Conservation (phyloP, 164 flowering plant genomes). For the Kingdonia uniflora region DNA sequence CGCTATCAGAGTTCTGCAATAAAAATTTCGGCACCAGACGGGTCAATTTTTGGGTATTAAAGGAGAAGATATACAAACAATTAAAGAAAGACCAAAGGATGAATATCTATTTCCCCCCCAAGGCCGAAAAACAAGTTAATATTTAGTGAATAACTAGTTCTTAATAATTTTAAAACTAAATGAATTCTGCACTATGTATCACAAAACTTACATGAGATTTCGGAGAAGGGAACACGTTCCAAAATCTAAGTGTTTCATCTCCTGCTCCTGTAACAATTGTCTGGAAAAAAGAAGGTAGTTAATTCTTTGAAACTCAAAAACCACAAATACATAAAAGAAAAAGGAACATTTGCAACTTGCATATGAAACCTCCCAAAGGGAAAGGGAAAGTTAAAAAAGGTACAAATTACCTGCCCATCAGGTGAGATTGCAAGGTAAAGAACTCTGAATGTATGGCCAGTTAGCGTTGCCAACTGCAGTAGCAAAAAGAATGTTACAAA, state of each 20-base stretch:
- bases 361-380: not conserved
- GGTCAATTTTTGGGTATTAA: not conserved
- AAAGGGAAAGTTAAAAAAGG: not conserved
- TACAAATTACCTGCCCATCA: slow-evolving; percentile 76
- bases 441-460: slow-evolving; percentile 88
- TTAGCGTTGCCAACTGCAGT: slow-evolving; percentile 84
- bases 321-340: not conserved
- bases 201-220: slow-evolving; percentile 59
- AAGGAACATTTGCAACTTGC: not conserved
- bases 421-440: slow-evolving; percentile 96
- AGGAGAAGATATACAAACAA: not conserved
- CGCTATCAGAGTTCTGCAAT: slow-evolving; percentile 64
- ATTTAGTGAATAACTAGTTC: no score
- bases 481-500: slow-evolving; percentile 2
- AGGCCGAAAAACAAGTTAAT: no score
- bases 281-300: slow-evolving; percentile 23
- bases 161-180: no score
- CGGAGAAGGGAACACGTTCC: slow-evolving; percentile 98
- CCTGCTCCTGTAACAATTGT: slow-evolving; percentile 98
- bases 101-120: not conserved
- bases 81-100: no score
- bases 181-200: no score
- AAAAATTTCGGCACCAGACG: not conserved
- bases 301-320: not conserved
- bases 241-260: slow-evolving; percentile 92